Evolutionary conservation across 768 basidiomycete genomes (phyloP).

Genomic region (Naganishia onofrii): DNA sequence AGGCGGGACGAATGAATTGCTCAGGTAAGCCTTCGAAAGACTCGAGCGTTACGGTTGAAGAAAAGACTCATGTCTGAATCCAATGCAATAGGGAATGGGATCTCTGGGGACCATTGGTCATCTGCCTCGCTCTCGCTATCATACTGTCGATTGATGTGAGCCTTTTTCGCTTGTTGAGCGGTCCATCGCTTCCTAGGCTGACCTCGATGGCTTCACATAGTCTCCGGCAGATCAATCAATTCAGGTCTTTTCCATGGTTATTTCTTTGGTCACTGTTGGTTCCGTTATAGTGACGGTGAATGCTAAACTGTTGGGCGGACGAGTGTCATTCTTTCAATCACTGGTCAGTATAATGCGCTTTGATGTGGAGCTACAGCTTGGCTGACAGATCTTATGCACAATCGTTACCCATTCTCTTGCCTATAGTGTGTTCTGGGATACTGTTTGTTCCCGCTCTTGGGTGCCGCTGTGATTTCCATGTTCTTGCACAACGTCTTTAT

Average conservation of each 20-base stretch:
- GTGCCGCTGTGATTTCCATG: slow-evolving; percentile 84
- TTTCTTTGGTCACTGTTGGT: slow-evolving; percentile 86
- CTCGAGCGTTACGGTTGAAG: not conserved
- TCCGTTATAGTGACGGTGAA: slow-evolving; percentile 91
- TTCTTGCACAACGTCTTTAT: slow-evolving; percentile 76
- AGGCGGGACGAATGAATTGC: slow-evolving; percentile 70
- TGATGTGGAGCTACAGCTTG: not conserved
- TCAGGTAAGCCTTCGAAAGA: slow-evolving; percentile 58
- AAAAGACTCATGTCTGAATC: not conserved
- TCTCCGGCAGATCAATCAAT: slow-evolving; percentile 79
- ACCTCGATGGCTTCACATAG: slow-evolving; percentile 53
- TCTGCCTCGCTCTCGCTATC: slow-evolving; percentile 42
- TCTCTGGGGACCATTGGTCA: slow-evolving; percentile 87
- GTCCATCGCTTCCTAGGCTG: not conserved
- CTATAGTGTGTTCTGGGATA: slow-evolving; percentile 79
- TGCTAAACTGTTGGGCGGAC: slow-evolving; percentile 65
- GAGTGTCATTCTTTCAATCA: slow-evolving; percentile 86
- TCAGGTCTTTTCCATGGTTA: slow-evolving; percentile 87
- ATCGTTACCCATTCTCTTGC: not conserved
- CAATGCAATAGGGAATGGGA: slow-evolving; percentile 78
- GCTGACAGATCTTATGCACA: not conserved
- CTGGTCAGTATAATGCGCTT: slow-evolving; percentile 52
- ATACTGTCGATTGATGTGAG: slow-evolving; percentile 43
- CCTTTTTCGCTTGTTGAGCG: not conserved
- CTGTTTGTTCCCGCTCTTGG: slow-evolving; percentile 86